Evolutionary conservation across 257 asterid species (phyloP), one percentile per base, ranked within the genome.

Genomic region (Petrea volubilis): DNA sequence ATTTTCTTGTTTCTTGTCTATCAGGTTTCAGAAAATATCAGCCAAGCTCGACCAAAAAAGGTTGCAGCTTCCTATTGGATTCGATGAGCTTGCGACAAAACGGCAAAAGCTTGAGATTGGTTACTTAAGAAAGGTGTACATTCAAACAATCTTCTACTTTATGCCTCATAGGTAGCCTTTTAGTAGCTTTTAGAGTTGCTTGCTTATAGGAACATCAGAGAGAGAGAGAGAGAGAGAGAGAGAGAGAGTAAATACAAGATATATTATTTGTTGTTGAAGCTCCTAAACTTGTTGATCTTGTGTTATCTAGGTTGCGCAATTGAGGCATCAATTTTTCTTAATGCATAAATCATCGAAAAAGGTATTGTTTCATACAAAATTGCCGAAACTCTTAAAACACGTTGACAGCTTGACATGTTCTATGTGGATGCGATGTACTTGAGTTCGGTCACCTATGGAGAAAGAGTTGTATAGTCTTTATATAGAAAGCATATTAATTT

Each of bases 91-190:
- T 67, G 89, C 84, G 38, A 71, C 91, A 36, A 94, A 94, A 81
- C 82, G 97, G 41, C 99, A 89, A 66, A 94, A 91, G 82, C 86
- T 94, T 50, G 97, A 91, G 67, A 77, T 59, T 15, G 99, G 99
- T 50, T 94, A 86, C 85, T 75, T 89, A 61, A 77, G 72, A 47
- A 89, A 89, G 97, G 97, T 90, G 43, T 88, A 47, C 31, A 27
- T 38, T 5, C 13, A 24, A 53, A 20, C 20, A 52, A 5, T 65
- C 24, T 9, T 62, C 34, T 4, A 53, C 51, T 41, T 24, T 34
- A 20, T 7, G 21, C 15, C 11, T 20, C 20, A 40, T 58, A 27
- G 21, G 29, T 14, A 13, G 2, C 40, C 12, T 14, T 6, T 18
- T 43, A 24, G 12, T 21, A 63, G 13, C 38, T 1, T 41, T 24